Evolutionary conservation across 2,329 filamentous ascomycete genomes (phyloP).

Genomic region (Colletotrichum sublineola): DNA sequence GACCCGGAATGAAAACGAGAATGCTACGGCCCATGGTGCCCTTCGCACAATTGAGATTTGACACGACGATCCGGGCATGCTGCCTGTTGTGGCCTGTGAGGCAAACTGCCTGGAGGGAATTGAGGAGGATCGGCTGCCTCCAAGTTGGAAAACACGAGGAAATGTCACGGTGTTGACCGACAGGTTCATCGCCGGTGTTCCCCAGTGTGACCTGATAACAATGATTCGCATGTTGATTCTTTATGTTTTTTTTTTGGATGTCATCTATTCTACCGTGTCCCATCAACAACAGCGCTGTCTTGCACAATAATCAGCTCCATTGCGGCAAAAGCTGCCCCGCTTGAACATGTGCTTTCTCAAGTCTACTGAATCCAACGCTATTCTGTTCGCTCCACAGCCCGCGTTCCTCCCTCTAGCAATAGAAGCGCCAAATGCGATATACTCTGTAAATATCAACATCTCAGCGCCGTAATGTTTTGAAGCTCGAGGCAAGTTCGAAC

Average conservation of each 20-base stretch:
- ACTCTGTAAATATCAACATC: background rate
- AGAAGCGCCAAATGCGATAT: background rate
- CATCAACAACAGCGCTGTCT: background rate
- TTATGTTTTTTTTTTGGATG: background rate
- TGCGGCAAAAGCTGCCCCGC: background rate
- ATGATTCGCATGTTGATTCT: background rate
- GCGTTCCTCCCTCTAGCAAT: background rate
- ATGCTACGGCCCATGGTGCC: background rate
- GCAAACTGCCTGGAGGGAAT: background rate
- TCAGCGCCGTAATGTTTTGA: background rate
- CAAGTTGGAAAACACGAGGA: background rate
- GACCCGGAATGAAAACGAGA: background rate
- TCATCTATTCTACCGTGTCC: conserved; percentile 19
- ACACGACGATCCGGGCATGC: background rate
- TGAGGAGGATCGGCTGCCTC: background rate
- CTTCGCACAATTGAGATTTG: background rate
- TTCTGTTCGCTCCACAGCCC: background rate
- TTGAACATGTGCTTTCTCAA: background rate
- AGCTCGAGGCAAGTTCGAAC: background rate
- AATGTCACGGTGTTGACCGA: background rate
- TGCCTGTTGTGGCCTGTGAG: background rate
- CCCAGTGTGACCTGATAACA: background rate
- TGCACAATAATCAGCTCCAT: background rate
- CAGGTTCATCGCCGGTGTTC: background rate
- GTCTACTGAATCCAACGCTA: background rate